A percentile compares a stretch with the other conserved stretches of the same genome.
phyloP scores from a whole-genome alignment of 345 rosid genomes.

The Kandelia obovata region DNA sequence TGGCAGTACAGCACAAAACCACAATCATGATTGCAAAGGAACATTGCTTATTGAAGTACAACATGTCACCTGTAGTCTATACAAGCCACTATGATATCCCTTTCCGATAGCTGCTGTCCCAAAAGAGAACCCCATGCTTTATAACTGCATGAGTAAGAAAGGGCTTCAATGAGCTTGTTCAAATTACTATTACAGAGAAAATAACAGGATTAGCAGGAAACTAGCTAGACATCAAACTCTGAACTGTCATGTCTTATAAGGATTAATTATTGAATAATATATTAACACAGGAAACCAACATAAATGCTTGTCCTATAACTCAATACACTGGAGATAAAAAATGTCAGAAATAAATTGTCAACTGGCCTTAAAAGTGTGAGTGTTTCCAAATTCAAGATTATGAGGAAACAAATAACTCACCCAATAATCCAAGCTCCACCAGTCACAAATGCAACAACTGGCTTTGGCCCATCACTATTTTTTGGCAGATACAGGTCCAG shows the following conservation, averaged over 20 bases:
- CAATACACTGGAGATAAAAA: too few relatives aligned
- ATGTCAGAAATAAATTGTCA: too few relatives aligned
- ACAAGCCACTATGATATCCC: constrained; percentile 91
- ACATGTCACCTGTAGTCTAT: constrained; percentile 79
- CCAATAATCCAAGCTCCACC: constrained; percentile 99
- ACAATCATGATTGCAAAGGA: background rate
- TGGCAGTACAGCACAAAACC: too few relatives aligned
- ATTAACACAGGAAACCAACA: too few relatives aligned
- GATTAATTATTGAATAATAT: too few relatives aligned
- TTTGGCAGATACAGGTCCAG: constrained; percentile 91
- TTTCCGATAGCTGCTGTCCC: constrained; percentile 88
- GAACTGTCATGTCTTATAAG: too few relatives aligned
- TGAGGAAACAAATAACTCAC: constrained; percentile 39
- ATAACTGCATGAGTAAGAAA: constrained; percentile 56
- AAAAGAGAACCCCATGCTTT: constrained; percentile 99
- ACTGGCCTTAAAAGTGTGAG: background rate
- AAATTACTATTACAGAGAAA: background rate
- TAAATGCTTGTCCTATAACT: too few relatives aligned
- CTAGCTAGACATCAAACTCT: too few relatives aligned
- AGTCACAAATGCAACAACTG: constrained; percentile 88
- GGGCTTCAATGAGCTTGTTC: constrained; percentile 3
- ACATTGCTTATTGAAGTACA: constrained; percentile 9
- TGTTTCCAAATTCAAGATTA: constrained; percentile 6
- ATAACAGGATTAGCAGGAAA: background rate
- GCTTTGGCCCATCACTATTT: constrained; percentile 63